phyloP scores from a whole-genome alignment of 768 basidiomycete genomes.

The Clavulina sp. region DNA sequence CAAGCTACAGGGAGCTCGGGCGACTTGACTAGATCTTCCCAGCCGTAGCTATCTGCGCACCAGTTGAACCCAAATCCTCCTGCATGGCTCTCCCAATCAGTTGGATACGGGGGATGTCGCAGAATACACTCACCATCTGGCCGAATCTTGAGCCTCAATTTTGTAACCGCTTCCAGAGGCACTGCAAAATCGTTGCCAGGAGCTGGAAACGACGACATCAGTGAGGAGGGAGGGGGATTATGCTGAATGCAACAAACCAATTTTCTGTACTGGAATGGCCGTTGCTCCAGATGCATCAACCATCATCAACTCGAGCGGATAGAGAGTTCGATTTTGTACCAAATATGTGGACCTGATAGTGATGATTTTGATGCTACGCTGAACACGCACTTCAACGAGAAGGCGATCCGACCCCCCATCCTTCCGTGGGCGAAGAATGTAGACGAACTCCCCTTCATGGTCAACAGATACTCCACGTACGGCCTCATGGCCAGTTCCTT shows the following conservation, averaged over 20 bases:
- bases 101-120: background rate
- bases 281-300: constrained; percentile 76
- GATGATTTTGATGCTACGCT: constrained; percentile 86
- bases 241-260: constrained; percentile 28
- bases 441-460: constrained; percentile 79
- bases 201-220: constrained; percentile 29
- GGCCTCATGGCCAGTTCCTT: constrained; percentile 79
- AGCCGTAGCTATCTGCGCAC: constrained; percentile 62
- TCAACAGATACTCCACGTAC: constrained; percentile 81
- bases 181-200: constrained; percentile 80
- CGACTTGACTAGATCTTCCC: constrained; percentile 70
- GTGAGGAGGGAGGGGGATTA: background rate
- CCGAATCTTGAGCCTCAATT: constrained; percentile 65
- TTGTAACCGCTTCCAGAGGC: constrained; percentile 77
- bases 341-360: constrained; percentile 86
- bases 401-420: constrained; percentile 64
- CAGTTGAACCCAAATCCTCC: constrained; percentile 95
- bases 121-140: constrained; percentile 60
- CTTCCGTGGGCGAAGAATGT: constrained; percentile 62
- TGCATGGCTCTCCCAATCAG: constrained; percentile 17
- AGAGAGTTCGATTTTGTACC: constrained; percentile 77
- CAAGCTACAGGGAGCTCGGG: constrained; percentile 62
- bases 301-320: constrained; percentile 80
- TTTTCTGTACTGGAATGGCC: constrained; percentile 63
- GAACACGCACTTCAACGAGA: constrained; percentile 74